Percentiles rank a stretch among this genome's conserved stretches.
phyloP scores from a whole-genome alignment of 768 basidiomycete species.

The Phaeolepiota aurea region DNA sequence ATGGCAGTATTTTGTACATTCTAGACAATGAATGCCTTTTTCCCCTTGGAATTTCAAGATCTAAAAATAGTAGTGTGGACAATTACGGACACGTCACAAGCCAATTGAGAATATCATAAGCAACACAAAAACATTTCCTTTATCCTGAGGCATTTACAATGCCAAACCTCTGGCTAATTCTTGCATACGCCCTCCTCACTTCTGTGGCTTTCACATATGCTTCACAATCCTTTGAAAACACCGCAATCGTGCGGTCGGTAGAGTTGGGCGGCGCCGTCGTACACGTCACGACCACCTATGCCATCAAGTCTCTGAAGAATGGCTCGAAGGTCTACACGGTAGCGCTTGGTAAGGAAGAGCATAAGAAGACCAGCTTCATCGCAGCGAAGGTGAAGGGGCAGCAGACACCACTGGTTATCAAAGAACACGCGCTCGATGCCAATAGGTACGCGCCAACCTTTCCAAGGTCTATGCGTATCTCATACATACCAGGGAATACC shows the following conservation, averaged over 20 bases:
- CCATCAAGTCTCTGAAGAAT: constrained; percentile 63
- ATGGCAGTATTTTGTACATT: constrained; percentile 13
- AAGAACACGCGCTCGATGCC: constrained; percentile 38
- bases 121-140: too few species aligned
- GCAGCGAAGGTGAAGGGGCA: constrained; percentile 78
- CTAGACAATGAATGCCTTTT: not conserved
- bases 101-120: constrained; percentile 3
- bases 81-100: constrained; percentile 15
- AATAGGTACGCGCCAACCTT: constrained; percentile 36
- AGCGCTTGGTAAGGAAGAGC: constrained; percentile 56
- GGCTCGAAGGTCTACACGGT: constrained; percentile 59
- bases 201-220: constrained; percentile 27
- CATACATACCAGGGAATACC: constrained; percentile 25
- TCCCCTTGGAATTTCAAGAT: not conserved
- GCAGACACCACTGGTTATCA: constrained; percentile 38
- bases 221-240: constrained; percentile 71
- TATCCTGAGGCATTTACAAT: constrained; percentile 31
- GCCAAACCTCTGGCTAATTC: constrained; percentile 36
- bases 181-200: constrained; percentile 39
- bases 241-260: constrained; percentile 78
- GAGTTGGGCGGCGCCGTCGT: constrained; percentile 88
- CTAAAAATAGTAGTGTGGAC: constrained; percentile 13
- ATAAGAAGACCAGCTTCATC: constrained; percentile 63
- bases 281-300: constrained; percentile 84
- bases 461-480: constrained; percentile 2